Conservation (phyloP, 345 rosid genomes). For the Camelina sativa region DNA sequence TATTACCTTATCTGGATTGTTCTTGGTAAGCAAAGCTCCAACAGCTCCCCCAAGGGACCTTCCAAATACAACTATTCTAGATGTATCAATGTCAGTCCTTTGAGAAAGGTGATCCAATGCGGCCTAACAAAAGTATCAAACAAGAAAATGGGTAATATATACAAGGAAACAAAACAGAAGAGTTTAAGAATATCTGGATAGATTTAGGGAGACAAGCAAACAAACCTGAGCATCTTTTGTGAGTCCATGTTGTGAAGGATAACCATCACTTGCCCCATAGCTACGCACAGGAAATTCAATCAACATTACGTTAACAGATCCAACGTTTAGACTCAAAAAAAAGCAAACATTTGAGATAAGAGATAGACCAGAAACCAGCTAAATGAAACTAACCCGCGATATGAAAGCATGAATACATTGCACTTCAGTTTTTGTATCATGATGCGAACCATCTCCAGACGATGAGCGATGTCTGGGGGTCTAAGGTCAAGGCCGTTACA, state of each 20-base stretch:
- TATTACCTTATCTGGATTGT: conserved; percentile 88
- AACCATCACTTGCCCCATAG: conserved; percentile 96
- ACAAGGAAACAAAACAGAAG: background rate
- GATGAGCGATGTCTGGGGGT: conserved; percentile 90
- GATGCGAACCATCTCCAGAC: conserved; percentile 90
- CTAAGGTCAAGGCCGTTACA: conserved; percentile 56
- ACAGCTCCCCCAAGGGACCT: conserved; percentile 99
- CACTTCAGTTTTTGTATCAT: conserved; percentile 89
- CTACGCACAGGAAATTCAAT: conserved; percentile 50
- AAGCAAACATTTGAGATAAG: background rate
- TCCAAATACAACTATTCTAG: conserved; percentile 91
- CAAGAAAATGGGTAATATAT: conserved; percentile 20
- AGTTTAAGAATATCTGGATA: conserved; percentile 22
- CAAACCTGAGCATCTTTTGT: conserved; percentile 94
- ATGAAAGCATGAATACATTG: conserved; percentile 98
- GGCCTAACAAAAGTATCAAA: conserved; percentile 61
- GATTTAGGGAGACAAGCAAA: conserved; percentile 40
- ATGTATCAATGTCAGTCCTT: conserved; percentile 90
- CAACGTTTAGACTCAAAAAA: background rate
- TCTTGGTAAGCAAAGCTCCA: conserved; percentile 84
- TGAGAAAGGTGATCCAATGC: conserved; percentile 91
- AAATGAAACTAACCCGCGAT: conserved; percentile 74
- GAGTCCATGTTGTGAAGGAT: conserved; percentile 95
- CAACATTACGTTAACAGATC: conserved; percentile 18
- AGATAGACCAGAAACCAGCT: conserved; percentile 22